A percentile compares a stretch with the other conserved stretches of the same genome.
Evolutionary conservation across 257 asterid genomes (phyloP).

Genomic region (Gardenia jasminoides): DNA sequence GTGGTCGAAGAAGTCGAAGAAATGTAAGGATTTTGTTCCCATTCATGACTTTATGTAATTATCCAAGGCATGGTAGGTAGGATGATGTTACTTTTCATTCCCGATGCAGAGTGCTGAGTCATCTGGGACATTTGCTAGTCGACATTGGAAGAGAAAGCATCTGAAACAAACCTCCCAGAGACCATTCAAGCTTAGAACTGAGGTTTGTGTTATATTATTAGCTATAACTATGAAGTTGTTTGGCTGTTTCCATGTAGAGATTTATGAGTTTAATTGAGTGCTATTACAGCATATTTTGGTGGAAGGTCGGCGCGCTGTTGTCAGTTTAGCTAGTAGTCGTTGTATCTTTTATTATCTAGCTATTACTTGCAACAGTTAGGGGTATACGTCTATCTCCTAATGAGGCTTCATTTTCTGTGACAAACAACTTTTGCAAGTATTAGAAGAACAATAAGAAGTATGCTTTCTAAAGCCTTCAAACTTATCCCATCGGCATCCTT

Average conservation of each 20-base stretch:
- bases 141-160: constrained; percentile 57
- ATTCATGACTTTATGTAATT: background rate
- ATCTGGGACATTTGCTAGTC: constrained; percentile 38
- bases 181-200: constrained; percentile 82
- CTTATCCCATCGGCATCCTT: too few species aligned
- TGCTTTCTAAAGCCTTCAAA: background rate
- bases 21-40: constrained; percentile 52
- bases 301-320: background rate
- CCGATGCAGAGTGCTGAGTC: constrained; percentile 65
- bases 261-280: background rate
- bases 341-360: background rate
- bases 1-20: constrained; percentile 55
- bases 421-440: background rate
- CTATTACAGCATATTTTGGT: background rate
- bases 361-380: background rate
- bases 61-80: background rate
- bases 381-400: background rate
- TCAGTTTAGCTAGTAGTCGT: background rate
- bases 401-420: background rate
- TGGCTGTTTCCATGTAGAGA: background rate
- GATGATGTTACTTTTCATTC: constrained; percentile 18
- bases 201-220: constrained; percentile 45
- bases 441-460: background rate
- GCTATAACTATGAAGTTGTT: background rate
- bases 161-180: constrained; percentile 55